Percentiles rank a stretch among this genome's conserved stretches.
Conservation (phyloP, 2,329 filamentous ascomycete species). For the Colletotrichum echinochloae region DNA sequence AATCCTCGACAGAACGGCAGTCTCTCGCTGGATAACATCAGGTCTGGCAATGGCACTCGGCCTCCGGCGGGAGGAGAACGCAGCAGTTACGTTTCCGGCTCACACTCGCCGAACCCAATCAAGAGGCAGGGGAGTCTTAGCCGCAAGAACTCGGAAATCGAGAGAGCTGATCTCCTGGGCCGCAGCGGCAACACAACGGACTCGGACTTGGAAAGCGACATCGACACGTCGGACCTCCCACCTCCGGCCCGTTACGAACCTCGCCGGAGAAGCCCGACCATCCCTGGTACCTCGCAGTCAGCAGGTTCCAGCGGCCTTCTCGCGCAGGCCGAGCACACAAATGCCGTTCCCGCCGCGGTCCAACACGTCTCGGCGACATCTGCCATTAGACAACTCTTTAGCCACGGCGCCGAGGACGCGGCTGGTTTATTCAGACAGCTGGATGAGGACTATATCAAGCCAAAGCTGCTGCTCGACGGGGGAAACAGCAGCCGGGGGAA, state of each 20-base stretch:
- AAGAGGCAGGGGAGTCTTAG: conserved; percentile 61
- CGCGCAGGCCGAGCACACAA: conserved; percentile 42
- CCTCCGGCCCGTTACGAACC: conserved; percentile 65
- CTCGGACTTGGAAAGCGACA: conserved; percentile 72
- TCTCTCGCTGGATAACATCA: conserved; percentile 68
- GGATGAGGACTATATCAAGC: conserved; percentile 97
- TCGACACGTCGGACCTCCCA: conserved; percentile 75
- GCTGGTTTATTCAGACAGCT: conserved; percentile 90
- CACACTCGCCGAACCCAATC: conserved; percentile 60
- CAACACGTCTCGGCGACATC: conserved; percentile 76
- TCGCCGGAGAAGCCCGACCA: conserved; percentile 54
- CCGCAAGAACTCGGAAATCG: conserved; percentile 64
- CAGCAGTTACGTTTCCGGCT: conserved; percentile 65
- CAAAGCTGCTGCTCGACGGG: conserved; percentile 85
- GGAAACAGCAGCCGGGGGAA: conserved; percentile 48
- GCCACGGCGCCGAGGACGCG: conserved; percentile 78
- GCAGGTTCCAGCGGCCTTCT: conserved; percentile 36
- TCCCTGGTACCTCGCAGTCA: conserved; percentile 34
- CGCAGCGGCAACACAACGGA: conserved; percentile 61
- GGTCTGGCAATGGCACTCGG: conserved; percentile 42
- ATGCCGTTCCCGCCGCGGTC: conserved; percentile 40
- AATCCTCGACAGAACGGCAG: conserved; percentile 75
- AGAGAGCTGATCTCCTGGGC: conserved; percentile 68
- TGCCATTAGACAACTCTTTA: conserved; percentile 84
- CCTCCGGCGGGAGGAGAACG: conserved; percentile 40